phyloP scores from a whole-genome alignment of 1,284 basidiomycete genomes.

The Mycosarcoma maydis region DNA sequence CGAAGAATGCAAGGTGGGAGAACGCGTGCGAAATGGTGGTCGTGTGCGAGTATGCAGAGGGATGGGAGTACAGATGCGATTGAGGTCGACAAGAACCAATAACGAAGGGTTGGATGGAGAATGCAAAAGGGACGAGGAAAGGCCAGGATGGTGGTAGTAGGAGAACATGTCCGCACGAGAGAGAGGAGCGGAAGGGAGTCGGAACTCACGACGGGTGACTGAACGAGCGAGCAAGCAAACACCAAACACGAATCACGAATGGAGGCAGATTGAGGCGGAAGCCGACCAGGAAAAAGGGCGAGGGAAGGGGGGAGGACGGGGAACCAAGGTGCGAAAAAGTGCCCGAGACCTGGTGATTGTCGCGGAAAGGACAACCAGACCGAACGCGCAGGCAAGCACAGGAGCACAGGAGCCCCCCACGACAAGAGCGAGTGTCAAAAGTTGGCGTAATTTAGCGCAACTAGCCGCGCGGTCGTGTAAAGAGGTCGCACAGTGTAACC shows the following conservation, averaged over 20 bases:
- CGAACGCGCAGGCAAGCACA: background rate
- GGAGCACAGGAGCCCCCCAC: background rate
- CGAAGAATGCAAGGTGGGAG: slow-evolving; percentile 21
- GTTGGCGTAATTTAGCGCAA: background rate
- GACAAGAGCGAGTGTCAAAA: background rate
- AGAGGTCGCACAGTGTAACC: slow-evolving; percentile 3
- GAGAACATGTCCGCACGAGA: slow-evolving; percentile 28
- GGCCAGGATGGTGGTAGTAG: slow-evolving; percentile 27
- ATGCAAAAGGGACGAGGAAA: slow-evolving; percentile 3
- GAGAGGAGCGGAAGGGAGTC: slow-evolving; percentile 17
- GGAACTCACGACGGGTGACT: no score
- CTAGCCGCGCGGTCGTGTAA: slow-evolving; percentile 15
- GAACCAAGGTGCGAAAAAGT: slow-evolving; percentile 3
- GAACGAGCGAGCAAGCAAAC: no score
- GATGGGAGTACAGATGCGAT: slow-evolving; percentile 12
- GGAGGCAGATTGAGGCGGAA: no score
- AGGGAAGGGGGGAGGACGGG: background rate
- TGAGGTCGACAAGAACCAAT: slow-evolving; percentile 3
- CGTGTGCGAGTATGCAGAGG: background rate
- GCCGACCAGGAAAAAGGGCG: background rate
- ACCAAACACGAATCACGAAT: no score
- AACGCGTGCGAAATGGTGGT: slow-evolving; percentile 1
- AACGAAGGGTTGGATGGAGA: slow-evolving; percentile 1
- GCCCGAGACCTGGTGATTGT: slow-evolving; percentile 16
- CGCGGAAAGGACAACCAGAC: background rate